These are phyloP conservation scores for Pyricularia grisea DNA, from an alignment of 2,329 filamentous ascomycete genomes.

Conservation along the genomic window DNA sequence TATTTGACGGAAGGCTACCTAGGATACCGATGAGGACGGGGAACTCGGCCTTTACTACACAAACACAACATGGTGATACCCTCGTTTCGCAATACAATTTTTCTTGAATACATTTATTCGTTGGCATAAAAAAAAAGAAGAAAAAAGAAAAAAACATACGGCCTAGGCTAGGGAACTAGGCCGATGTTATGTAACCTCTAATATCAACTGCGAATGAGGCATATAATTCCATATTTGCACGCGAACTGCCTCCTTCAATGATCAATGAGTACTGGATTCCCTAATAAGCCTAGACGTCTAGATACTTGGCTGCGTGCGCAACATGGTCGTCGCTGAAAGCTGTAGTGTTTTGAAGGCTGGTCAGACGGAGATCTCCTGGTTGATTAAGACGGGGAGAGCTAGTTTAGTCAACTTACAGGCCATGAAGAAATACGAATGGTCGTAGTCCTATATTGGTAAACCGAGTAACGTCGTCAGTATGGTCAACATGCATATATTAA, in stretches of 20 bases:
- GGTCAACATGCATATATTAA: not conserved
- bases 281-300: conserved; percentile 25
- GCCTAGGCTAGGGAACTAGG: not conserved
- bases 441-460: conserved; percentile 58
- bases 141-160: no score
- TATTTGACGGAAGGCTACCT: not conserved
- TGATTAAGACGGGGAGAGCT: not conserved
- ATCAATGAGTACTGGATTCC: not conserved
- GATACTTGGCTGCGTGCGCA: conserved; percentile 80
- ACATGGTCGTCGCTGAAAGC: conserved; percentile 86
- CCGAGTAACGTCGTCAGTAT: not conserved
- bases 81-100: not conserved
- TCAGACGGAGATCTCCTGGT: not conserved
- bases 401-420: conserved; percentile 27
- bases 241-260: not conserved
- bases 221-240: not conserved
- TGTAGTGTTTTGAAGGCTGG: not conserved
- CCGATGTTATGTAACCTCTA: not conserved
- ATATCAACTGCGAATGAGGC: not conserved
- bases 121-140: not conserved
- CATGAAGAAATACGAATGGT: conserved; percentile 98
- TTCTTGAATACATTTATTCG: not conserved
- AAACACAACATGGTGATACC: conserved; percentile 1
- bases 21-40: conserved; percentile 1
- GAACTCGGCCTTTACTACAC: not conserved